phyloP scores from a whole-genome alignment of 148 eudicot genomes.

The Vaccinium myrtillus region DNA sequence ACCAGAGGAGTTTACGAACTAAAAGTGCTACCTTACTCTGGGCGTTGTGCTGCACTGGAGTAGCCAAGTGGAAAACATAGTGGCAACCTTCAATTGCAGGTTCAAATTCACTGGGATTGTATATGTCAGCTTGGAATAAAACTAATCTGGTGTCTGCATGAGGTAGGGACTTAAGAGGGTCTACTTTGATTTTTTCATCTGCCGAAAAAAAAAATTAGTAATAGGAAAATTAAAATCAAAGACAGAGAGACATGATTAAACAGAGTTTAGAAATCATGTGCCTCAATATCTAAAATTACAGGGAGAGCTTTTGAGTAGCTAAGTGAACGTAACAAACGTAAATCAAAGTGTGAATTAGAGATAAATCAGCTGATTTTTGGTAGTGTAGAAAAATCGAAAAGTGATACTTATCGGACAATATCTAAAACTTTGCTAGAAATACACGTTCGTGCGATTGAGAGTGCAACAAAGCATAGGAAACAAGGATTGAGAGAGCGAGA shows the following conservation, averaged over 20 bases:
- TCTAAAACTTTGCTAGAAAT: too few species aligned
- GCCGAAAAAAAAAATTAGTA: not conserved
- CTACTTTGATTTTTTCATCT: not conserved
- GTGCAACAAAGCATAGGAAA: not conserved
- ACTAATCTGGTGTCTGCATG: constrained; percentile 42
- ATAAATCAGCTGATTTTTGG: too few species aligned
- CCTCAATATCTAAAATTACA: too few species aligned
- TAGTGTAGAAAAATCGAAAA: too few species aligned
- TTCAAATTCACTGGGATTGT: constrained; percentile 44
- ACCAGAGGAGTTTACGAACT: not conserved
- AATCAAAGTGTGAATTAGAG: too few species aligned
- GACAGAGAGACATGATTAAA: too few species aligned
- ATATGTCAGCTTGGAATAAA: constrained; percentile 59
- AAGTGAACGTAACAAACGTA: too few species aligned
- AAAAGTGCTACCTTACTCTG: constrained; percentile 22
- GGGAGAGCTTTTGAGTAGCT: too few species aligned
- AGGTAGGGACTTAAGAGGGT: not conserved
- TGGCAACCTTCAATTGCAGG: constrained; percentile 47
- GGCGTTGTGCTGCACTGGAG: constrained; percentile 33
- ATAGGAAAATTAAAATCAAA: not conserved
- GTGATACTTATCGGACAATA: too few species aligned
- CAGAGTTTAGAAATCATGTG: too few species aligned
- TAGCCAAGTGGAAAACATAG: constrained; percentile 57
- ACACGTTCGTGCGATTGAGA: too few species aligned
- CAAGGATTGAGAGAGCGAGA: not conserved